Evolutionary conservation across 306 rosid genomes (phyloP).

Genomic region (Malus orientalis): DNA sequence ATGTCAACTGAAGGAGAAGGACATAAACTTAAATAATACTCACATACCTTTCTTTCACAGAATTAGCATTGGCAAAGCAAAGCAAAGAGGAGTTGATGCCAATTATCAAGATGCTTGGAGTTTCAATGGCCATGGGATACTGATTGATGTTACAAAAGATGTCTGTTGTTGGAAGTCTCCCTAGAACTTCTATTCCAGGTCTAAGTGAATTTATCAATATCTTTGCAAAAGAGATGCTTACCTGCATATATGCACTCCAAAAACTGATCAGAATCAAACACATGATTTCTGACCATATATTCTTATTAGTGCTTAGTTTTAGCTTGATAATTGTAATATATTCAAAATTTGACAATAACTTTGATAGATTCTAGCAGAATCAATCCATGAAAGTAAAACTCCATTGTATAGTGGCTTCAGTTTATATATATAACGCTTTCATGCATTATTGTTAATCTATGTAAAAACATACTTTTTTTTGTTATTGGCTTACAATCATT

Average conservation of each 20-base stretch:
- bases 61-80: conserved; percentile 82
- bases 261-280: neutral
- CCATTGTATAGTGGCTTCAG: neutral
- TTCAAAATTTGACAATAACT: neutral
- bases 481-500: neutral
- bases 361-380: neutral
- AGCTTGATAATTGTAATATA: neutral
- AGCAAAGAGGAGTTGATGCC: conserved; percentile 67
- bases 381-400: neutral
- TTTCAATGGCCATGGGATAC: conserved; percentile 70
- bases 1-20: neutral
- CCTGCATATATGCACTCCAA: conserved; percentile 33
- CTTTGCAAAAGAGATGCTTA: conserved; percentile 68
- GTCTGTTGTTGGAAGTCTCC: conserved; percentile 69
- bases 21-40: neutral
- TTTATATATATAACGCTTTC: no score
- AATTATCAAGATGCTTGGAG: conserved; percentile 51
- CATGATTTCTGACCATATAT: neutral
- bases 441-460: neutral
- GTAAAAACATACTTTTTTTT: no score
- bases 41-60: conserved; percentile 62
- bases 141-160: conserved; percentile 54
- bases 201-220: conserved; percentile 59
- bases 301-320: neutral
- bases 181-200: conserved; percentile 64